Evolutionary conservation across 1,139 yeast genomes (phyloP).

Genomic region (Kurtzmaniella quercitrusa): DNA sequence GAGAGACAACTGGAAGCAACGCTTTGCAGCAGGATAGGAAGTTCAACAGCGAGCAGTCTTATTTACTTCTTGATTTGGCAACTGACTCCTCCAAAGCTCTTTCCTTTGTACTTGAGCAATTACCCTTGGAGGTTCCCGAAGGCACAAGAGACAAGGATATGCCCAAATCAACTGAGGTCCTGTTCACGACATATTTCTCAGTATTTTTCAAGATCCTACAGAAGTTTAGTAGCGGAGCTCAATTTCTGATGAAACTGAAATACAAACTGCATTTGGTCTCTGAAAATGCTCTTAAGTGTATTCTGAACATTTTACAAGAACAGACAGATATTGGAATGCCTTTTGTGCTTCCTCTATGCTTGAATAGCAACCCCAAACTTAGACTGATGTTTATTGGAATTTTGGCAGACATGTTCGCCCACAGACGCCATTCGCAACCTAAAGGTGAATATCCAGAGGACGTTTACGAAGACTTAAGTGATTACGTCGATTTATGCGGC

Average conservation of each 20-base stretch:
- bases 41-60: slow-evolving; percentile 40
- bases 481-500: slow-evolving; percentile 29
- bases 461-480: slow-evolving; percentile 18
- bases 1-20: background rate
- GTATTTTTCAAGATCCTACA: slow-evolving; percentile 69
- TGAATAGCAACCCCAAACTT: slow-evolving; percentile 61
- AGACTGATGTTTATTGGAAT: slow-evolving; percentile 74
- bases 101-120: slow-evolving; percentile 48
- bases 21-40: background rate
- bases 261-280: slow-evolving; percentile 57
- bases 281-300: slow-evolving; percentile 63
- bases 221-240: slow-evolving; percentile 39
- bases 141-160: slow-evolving; percentile 56
- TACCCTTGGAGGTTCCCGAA: slow-evolving; percentile 60
- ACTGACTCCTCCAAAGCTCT: slow-evolving; percentile 61
- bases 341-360: slow-evolving; percentile 75
- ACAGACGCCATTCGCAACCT: slow-evolving; percentile 23
- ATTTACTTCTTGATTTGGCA: slow-evolving; percentile 59
- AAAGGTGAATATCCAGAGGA: slow-evolving; percentile 26
- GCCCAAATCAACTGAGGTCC: slow-evolving; percentile 54
- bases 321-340: slow-evolving; percentile 78
- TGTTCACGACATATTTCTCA: slow-evolving; percentile 70
- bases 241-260: slow-evolving; percentile 22
- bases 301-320: slow-evolving; percentile 65
- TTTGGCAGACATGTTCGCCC: slow-evolving; percentile 60